Conservation (phyloP, 768 basidiomycete species). For the Hericium erinaceus region DNA sequence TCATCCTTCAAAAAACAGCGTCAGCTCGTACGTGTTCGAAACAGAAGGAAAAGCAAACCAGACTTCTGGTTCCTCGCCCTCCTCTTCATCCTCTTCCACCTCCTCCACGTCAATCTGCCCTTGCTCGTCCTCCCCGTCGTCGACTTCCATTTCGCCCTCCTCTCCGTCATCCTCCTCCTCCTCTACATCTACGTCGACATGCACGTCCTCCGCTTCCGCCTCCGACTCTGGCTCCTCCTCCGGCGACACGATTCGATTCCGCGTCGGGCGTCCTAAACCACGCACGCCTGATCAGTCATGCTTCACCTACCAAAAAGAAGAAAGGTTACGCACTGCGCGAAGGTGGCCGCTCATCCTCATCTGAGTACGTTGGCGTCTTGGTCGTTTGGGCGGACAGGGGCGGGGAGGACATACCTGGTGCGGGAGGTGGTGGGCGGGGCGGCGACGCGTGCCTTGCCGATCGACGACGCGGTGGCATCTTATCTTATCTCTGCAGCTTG, state of each 20-base stretch:
- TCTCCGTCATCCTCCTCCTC: slow-evolving; percentile 29
- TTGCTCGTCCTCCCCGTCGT: slow-evolving; percentile 22
- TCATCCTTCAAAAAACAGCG: not conserved
- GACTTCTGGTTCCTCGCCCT: slow-evolving; percentile 12
- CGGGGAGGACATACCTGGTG: too few relatives aligned
- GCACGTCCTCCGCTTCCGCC: not conserved
- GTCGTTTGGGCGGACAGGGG: too few relatives aligned
- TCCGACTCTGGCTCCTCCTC: not conserved
- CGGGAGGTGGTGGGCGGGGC: too few relatives aligned
- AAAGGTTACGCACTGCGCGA: too few relatives aligned
- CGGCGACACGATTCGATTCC: not conserved
- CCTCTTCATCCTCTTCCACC: slow-evolving; percentile 30
- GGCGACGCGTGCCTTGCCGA: too few relatives aligned
- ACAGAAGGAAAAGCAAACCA: not conserved
- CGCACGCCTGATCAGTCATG: too few relatives aligned
- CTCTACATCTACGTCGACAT: not conserved
- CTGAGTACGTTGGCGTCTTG: too few relatives aligned
- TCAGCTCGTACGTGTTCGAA: slow-evolving; percentile 1
- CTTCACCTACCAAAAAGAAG: too few relatives aligned
- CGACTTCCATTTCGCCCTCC: slow-evolving; percentile 26
- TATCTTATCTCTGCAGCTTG: too few relatives aligned
- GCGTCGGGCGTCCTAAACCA: not conserved
- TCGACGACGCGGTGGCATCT: too few relatives aligned
- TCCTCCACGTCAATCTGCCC: slow-evolving; percentile 26
- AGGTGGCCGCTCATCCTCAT: too few relatives aligned